Evolutionary conservation across 169 alveolate genomes (phyloP), one percentile per base, ranked within the genome.

Genomic region (Perkinsus marinus): DNA sequence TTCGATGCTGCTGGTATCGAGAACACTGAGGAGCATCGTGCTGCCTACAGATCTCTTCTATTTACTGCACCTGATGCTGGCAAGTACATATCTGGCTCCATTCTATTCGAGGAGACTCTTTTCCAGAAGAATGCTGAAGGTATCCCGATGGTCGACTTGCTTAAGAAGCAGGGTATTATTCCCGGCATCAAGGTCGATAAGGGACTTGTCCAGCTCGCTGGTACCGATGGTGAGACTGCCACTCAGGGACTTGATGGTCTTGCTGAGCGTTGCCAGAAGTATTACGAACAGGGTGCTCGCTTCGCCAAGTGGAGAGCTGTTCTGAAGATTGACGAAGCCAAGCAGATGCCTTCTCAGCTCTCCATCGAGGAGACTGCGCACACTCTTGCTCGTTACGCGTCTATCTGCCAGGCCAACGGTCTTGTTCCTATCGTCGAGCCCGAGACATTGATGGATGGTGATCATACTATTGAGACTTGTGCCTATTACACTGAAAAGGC

Each of bases 231-330:
- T 43, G 98, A 96, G 93, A 95, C 94, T 89, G 91, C 95, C 46
- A 93, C 95, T 26, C 92, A 93, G 93, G 99, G 99, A 43, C 96
- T 99, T 89, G 99, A 99, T 93, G 98, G 98, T 38, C 97, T 99
- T 38, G 99, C 97, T 90, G 98, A 97, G 90, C 95, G 99, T 94
- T 98, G 99, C 98, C 93, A 95, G 91, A 97, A 97, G 95, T 98
- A 97, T 96, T 98, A 99, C 95, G 97, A 95, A 90, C 97, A 98
- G 91, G 99, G 99, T 68, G 99, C 99, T 91, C 97, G 99, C 90
- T 99, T 99, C 95, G 99, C 99, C 93, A 99, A 99, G 96, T 99
- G 99, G 99, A 97, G 99, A 94, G 99, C 99, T 43, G 99, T 98
- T 39, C 94, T 98, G 90, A 97, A 96, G 93, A 98, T 99, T 93